phyloP scores from a whole-genome alignment of 768 basidiomycete genomes.

The Naganishia friedmannii region DNA sequence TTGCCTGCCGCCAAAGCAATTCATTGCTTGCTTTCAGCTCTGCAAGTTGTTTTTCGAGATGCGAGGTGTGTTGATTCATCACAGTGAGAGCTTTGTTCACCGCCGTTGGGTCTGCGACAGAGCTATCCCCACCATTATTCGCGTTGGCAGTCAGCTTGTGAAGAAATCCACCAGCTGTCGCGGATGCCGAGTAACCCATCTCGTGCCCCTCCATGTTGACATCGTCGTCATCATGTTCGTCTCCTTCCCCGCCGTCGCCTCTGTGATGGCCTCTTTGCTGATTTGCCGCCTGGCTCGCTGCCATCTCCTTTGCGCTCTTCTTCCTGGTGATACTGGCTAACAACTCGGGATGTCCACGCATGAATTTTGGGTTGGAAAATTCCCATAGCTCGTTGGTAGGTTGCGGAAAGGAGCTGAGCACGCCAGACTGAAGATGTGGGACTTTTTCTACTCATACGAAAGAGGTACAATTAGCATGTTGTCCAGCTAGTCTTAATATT shows the following conservation, averaged over 20 bases:
- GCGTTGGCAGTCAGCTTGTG: slow-evolving; percentile 6
- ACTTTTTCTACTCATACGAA: slow-evolving; percentile 53
- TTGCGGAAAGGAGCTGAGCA: slow-evolving; percentile 60
- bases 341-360: slow-evolving; percentile 80
- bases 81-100: slow-evolving; percentile 30
- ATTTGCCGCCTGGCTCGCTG: slow-evolving; percentile 27
- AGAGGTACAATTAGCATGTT: not conserved
- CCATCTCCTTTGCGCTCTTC: slow-evolving; percentile 54
- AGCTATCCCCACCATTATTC: slow-evolving; percentile 40
- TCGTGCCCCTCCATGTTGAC: slow-evolving; percentile 19
- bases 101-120: slow-evolving; percentile 34
- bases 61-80: slow-evolving; percentile 69
- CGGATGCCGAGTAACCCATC: not conserved
- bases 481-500: not conserved
- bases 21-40: slow-evolving; percentile 84
- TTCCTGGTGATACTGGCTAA: slow-evolving; percentile 85
- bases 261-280: not conserved
- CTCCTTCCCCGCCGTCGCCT: not conserved
- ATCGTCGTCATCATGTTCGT: slow-evolving; percentile 22
- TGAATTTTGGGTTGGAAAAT: slow-evolving; percentile 86
- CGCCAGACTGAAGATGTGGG: slow-evolving; percentile 91
- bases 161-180: not conserved
- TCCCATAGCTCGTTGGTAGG: slow-evolving; percentile 57
- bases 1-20: slow-evolving; percentile 86
- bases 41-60: slow-evolving; percentile 78